Base-by-base conservation (phyloP, 495 filamentous ascomycete genomes). In the Neurospora pannonica region DNA sequence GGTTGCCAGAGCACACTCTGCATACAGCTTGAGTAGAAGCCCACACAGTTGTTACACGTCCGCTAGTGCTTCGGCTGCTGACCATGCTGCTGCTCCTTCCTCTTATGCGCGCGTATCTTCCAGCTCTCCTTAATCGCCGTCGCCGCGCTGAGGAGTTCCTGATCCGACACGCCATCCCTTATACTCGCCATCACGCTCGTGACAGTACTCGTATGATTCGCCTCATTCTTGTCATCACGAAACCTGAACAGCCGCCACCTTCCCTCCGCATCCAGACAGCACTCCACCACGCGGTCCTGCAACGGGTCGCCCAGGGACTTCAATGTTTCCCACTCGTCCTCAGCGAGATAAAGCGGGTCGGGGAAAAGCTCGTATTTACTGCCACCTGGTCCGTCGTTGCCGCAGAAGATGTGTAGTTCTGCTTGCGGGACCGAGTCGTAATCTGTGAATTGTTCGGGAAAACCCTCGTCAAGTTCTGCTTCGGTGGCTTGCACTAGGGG, bases 151-250 rank as follows among this genome's bases (percentile, higher is more conserved):
- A 93, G 73, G 38, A 89, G 77, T 37, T 89, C 86, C 34, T 84
- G 48, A 76, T 70, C 91, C 81, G 81, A 92, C 80, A 71, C 90
- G 84, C 77, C 93, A 80, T 97, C 94, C 73, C 88, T 82, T 71
- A 97, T 97, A 81, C 92, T 94, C 76, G 94, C 89, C 70, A 97
- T 85, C 17, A 97, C 95, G 75, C 90, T 92, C 28, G 91, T 83
- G 2, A 97, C 93, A 0, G 92, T 94, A 36, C 84, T 88, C 46
- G 93, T 91, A 81, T 97, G 94, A 80, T 99, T 99, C 3, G 92
- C 94, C 74, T 97, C 92, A 13, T 85, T 84, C 81, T 99, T 99
- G 79, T 99, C 96, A 73, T 97, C 94, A 10, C 96, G 87, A 76
- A 97, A 92, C 62, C 94, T 88, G 77, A 94, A 90, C 81, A 92